phyloP scores from a whole-genome alignment of 208 protist species.

The Leishmania tropica region DNA sequence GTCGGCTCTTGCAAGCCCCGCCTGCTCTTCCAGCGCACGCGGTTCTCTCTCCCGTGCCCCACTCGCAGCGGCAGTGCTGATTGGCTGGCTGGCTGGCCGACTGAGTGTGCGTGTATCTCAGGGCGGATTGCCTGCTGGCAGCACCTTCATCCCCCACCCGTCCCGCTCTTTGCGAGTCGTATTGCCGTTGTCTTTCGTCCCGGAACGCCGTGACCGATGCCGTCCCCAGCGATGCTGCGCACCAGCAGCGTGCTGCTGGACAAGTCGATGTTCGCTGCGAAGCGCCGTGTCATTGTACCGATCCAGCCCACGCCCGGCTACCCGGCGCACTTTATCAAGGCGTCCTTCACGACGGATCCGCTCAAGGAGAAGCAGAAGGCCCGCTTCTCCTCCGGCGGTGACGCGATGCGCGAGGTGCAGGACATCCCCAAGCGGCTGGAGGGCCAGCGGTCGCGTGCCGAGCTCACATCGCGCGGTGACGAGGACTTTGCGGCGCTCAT shows the following conservation, averaged over 20 bases:
- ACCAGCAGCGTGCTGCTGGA: slow-evolving; percentile 53
- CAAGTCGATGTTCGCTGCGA: slow-evolving; percentile 93
- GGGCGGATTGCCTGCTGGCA: not conserved
- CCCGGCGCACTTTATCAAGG: slow-evolving; percentile 84
- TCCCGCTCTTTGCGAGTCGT: too few species aligned
- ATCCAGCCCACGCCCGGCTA: slow-evolving; percentile 86
- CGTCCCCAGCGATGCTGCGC: slow-evolving; percentile 32
- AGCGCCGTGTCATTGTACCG: slow-evolving; percentile 88
- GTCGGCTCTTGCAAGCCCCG: slow-evolving; percentile 2
- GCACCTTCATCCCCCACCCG: not conserved
- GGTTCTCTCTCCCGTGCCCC: not conserved
- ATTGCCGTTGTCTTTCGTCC: not conserved
- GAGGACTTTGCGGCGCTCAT: slow-evolving; percentile 84
- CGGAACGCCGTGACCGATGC: not conserved
- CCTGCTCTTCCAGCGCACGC: slow-evolving; percentile 1
- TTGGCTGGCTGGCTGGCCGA: too few species aligned
- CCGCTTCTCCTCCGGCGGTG: slow-evolving; percentile 82
- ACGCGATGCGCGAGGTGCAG: slow-evolving; percentile 88
- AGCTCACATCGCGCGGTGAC: slow-evolving; percentile 67
- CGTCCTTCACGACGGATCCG: slow-evolving; percentile 87
- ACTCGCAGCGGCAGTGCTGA: not conserved
- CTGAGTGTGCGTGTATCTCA: not conserved
- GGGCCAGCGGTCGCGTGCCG: slow-evolving; percentile 68
- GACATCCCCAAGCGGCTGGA: slow-evolving; percentile 85
- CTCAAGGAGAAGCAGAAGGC: slow-evolving; percentile 92